Evolutionary conservation across 805 yeast species (phyloP).

Genomic region (Diddensiella caesifluorescens): DNA sequence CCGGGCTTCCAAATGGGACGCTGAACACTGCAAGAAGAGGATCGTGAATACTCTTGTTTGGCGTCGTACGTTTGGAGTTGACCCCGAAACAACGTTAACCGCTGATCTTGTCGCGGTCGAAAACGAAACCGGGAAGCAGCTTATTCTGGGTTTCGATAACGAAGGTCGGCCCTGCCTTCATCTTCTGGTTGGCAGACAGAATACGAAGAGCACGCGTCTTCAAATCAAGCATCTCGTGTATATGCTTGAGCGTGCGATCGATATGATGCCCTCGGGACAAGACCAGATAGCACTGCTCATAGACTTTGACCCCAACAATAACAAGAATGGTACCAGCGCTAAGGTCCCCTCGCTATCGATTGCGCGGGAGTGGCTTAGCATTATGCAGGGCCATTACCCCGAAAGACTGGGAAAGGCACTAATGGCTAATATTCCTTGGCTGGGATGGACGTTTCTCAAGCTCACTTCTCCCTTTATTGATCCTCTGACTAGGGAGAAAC

Average conservation of each 20-base stretch:
- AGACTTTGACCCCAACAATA: conserved; percentile 79
- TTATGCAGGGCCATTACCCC: conserved; percentile 95
- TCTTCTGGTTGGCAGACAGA: conserved; percentile 91
- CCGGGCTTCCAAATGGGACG: conserved; percentile 90
- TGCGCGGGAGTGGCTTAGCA: conserved; percentile 88
- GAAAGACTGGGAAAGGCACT: conserved; percentile 93
- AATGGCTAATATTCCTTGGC: conserved; percentile 86
- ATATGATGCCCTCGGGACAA: conserved; percentile 95
- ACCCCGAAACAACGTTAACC: conserved; percentile 31
- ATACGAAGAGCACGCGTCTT: conserved; percentile 80
- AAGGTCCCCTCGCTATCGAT: conserved; percentile 84
- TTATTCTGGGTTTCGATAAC: conserved; percentile 84
- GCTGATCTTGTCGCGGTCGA: conserved; percentile 45
- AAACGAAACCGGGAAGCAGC: conserved; percentile 88
- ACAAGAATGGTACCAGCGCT: conserved; percentile 44
- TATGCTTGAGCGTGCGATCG: conserved; percentile 87
- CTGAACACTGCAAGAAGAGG: conserved; percentile 63
- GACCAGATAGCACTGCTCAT: conserved; percentile 87
- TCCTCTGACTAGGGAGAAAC: conserved; percentile 88
- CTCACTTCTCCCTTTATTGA: conserved; percentile 94
- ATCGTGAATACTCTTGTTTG: conserved; percentile 75
- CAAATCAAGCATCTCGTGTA: conserved; percentile 96
- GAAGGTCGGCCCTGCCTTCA: conserved; percentile 89
- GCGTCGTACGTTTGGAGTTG: conserved; percentile 90
- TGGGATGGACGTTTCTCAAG: conserved; percentile 89